A percentile compares a stretch with the other conserved stretches of the same genome.
These are phyloP conservation scores for Linum tenue DNA, from an alignment of 345 rosid species.

Conservation along the genomic window DNA sequence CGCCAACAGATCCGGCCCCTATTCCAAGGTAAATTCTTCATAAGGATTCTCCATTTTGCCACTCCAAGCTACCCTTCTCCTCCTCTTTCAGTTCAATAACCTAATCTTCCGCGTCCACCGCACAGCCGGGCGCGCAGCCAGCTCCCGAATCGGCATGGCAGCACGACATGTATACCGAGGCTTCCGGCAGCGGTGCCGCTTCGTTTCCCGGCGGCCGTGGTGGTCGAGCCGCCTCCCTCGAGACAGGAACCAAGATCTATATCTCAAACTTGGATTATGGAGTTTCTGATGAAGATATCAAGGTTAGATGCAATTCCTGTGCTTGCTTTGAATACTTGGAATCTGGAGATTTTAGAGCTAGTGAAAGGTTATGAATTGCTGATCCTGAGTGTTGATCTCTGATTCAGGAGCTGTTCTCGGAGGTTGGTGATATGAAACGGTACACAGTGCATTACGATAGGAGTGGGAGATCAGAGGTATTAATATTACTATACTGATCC, in stretches of 20 bases:
- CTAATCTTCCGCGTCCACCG: neutral
- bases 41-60: neutral
- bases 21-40: slow-evolving; percentile 1
- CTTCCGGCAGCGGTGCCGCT: neutral
- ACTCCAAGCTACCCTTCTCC: neutral
- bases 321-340: too few relatives aligned
- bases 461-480: slow-evolving; percentile 11
- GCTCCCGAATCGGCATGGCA: neutral
- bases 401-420: slow-evolving; percentile 3
- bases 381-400: neutral
- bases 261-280: slow-evolving; percentile 8
- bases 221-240: neutral
- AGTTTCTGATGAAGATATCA: slow-evolving; percentile 5
- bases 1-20: slow-evolving; percentile 5
- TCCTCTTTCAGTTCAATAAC: neutral
- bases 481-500: neutral
- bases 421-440: slow-evolving; percentile 8
- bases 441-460: slow-evolving; percentile 8
- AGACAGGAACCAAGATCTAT: slow-evolving; percentile 9
- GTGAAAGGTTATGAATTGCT: neutral
- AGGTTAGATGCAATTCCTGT: neutral
- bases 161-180: neutral
- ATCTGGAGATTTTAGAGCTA: neutral
- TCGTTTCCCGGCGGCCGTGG: neutral
- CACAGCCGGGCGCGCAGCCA: neutral